Conservation (phyloP, 2,329 filamentous ascomycete species). For the Keithomyces neogunnii region DNA sequence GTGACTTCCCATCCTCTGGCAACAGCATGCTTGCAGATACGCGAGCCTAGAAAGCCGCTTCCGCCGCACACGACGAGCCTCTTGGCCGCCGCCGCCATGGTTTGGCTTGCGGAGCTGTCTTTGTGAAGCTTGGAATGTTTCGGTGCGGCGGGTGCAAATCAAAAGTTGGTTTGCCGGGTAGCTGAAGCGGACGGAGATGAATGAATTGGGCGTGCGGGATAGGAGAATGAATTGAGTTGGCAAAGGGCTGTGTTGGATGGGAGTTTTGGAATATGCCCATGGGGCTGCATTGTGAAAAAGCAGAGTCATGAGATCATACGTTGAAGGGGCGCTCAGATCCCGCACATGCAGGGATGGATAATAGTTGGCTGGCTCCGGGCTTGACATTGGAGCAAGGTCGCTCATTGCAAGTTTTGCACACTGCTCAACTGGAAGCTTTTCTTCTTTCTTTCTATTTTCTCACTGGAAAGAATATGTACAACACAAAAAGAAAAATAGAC, state of each 20-base stretch:
- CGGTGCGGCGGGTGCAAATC: neutral
- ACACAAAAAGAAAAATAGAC: too few relatives aligned
- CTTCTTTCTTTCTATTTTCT: too few relatives aligned
- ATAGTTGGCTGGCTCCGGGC: too few relatives aligned
- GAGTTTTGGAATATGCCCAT: neutral
- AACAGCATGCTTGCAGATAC: slow-evolving; percentile 87
- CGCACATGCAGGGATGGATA: neutral
- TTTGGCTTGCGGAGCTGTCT: slow-evolving; percentile 13
- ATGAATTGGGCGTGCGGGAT: neutral
- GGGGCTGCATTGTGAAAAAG: slow-evolving; percentile 2
- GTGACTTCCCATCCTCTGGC: slow-evolving; percentile 84
- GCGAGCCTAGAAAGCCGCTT: slow-evolving; percentile 79
- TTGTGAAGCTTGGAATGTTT: neutral
- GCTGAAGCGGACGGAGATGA: neutral
- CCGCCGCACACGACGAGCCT: slow-evolving; percentile 86
- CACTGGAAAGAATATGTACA: too few relatives aligned
- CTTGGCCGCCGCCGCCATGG: slow-evolving; percentile 52
- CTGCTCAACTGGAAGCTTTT: too few relatives aligned
- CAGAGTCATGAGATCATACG: slow-evolving; percentile 15
- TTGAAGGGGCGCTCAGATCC: neutral
- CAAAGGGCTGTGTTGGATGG: neutral
- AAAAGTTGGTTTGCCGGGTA: neutral
- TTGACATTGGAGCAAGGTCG: too few relatives aligned
- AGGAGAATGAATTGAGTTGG: neutral
- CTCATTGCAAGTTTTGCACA: too few relatives aligned